phyloP scores from a whole-genome alignment of 805 yeast genomes.

The Groenewaldozyma tartarivorans region DNA sequence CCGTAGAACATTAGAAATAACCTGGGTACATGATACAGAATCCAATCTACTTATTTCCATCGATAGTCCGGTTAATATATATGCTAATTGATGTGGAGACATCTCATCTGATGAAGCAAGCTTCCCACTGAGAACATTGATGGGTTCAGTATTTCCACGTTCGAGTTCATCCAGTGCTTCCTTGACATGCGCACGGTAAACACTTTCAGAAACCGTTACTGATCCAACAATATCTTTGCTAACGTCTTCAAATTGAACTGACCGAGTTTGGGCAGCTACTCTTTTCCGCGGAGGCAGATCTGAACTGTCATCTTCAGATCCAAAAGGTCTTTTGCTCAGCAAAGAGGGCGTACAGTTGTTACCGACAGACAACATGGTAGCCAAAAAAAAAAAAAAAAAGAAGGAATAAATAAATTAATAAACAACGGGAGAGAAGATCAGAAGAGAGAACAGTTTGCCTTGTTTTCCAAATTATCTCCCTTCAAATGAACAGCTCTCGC shows the following conservation, averaged over 20 bases:
- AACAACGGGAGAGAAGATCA: too few species aligned
- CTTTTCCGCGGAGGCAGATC: neutral
- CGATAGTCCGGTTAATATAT: slow-evolving; percentile 49
- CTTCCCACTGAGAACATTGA: slow-evolving; percentile 53
- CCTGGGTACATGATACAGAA: slow-evolving; percentile 36
- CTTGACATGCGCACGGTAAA: slow-evolving; percentile 36
- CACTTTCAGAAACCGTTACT: slow-evolving; percentile 6
- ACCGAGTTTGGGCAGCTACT: too few species aligned
- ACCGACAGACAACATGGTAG: too few species aligned
- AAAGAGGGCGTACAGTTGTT: too few species aligned
- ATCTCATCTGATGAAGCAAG: slow-evolving; percentile 44
- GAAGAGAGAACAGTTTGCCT: too few species aligned
- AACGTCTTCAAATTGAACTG: too few species aligned
- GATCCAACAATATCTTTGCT: neutral
- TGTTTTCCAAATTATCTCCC: too few species aligned
- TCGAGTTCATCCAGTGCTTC: slow-evolving; percentile 66
- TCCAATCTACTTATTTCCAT: slow-evolving; percentile 63
- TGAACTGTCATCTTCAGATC: neutral
- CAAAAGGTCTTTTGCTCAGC: too few species aligned
- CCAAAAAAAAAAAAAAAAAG: too few species aligned
- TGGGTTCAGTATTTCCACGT: slow-evolving; percentile 41
- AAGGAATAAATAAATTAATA: too few species aligned
- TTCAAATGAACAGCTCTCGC: too few species aligned
- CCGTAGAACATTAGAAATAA: slow-evolving; percentile 54
- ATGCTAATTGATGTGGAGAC: slow-evolving; percentile 40